Percentiles rank a stretch among this genome's conserved stretches.
phyloP scores from a whole-genome alignment of 2,329 filamentous ascomycete genomes.

The Botryotinia narcissicola region DNA sequence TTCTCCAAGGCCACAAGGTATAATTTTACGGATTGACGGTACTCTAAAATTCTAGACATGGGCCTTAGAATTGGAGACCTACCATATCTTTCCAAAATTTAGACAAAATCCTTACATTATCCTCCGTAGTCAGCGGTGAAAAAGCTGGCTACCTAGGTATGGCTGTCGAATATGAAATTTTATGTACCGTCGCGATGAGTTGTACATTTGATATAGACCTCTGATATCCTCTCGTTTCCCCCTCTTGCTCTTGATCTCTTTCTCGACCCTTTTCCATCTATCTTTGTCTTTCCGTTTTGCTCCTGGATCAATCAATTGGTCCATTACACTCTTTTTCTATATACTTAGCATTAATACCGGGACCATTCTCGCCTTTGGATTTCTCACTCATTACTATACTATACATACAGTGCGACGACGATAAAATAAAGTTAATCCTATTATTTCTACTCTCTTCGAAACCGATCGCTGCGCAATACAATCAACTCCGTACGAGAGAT shows the following conservation, averaged over 20 bases:
- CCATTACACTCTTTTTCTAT: conserved; percentile 4
- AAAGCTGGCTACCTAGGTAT: conserved; percentile 7
- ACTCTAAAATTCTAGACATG: conserved; percentile 10
- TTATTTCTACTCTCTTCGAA: conserved; percentile 7
- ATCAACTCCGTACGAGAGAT: neutral
- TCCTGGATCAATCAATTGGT: conserved; percentile 7
- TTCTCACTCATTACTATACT: neutral
- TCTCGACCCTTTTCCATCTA: conserved; percentile 7
- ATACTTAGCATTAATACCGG: conserved; percentile 10
- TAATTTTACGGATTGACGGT: conserved; percentile 2
- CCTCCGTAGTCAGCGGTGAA: conserved; percentile 13
- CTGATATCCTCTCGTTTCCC: conserved; percentile 21
- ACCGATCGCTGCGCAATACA: neutral
- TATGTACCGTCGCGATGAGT: conserved; percentile 19
- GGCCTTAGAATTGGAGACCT: conserved; percentile 6
- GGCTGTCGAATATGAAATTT: conserved; percentile 9
- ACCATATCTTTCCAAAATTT: conserved; percentile 7
- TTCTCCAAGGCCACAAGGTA: conserved; percentile 7
- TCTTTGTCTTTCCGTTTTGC: neutral
- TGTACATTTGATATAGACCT: conserved; percentile 16
- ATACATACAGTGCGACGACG: neutral
- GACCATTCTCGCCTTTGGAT: neutral
- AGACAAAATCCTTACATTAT: conserved; percentile 14
- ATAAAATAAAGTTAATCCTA: conserved; percentile 11
- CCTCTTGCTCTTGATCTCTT: conserved; percentile 19